A percentile compares a stretch with the other conserved stretches of the same genome.
Evolutionary conservation across 2,329 filamentous ascomycete species (phyloP).

Genomic region (Curvularia sp.): DNA sequence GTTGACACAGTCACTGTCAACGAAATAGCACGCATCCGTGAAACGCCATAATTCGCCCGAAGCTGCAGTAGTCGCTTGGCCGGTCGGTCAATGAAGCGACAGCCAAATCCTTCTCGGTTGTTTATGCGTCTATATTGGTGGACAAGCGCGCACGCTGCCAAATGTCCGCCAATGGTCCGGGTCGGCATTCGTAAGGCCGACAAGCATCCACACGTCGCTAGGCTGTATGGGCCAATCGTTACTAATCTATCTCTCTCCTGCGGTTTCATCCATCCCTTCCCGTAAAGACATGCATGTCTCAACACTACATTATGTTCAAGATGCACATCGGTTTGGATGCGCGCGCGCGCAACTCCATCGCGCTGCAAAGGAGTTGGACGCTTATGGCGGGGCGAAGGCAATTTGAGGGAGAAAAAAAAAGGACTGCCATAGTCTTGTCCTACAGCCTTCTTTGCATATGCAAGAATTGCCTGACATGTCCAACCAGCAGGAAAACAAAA

Average conservation of each 20-base stretch:
- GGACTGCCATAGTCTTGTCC: constrained; percentile 3
- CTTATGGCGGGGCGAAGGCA: constrained; percentile 12
- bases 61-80: constrained; percentile 16
- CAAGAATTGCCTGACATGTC: constrained; percentile 10
- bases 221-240: constrained; percentile 3
- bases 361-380: not conserved
- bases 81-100: constrained; percentile 12
- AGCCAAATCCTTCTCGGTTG: constrained; percentile 22
- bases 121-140: constrained; percentile 24
- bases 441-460: constrained; percentile 19
- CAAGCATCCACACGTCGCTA: constrained; percentile 5
- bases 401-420: too few relatives aligned
- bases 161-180: constrained; percentile 32
- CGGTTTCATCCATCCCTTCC: constrained; percentile 8
- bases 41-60: constrained; percentile 12
- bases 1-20: constrained; percentile 18
- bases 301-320: not conserved
- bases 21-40: constrained; percentile 11
- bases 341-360: constrained; percentile 4
- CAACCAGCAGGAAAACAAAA: constrained; percentile 5
- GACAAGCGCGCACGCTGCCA: constrained; percentile 23
- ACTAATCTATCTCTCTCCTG: not conserved
- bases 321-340: not conserved
- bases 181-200: constrained; percentile 2
- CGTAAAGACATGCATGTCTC: not conserved